phyloP scores from a whole-genome alignment of 768 basidiomycete species.

The Lactarius quietus region DNA sequence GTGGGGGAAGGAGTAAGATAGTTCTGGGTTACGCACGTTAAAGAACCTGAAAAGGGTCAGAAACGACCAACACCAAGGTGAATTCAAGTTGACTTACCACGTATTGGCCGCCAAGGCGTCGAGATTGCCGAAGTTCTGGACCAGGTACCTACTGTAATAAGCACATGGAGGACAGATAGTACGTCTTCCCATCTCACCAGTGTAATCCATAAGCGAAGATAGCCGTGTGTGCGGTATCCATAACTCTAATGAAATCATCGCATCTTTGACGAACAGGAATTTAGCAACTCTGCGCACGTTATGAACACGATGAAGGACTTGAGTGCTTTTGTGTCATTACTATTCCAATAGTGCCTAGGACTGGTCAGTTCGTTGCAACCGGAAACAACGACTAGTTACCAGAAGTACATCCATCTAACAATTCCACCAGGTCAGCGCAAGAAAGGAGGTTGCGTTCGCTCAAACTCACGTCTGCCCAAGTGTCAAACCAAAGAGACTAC shows the following conservation, averaged over 20 bases:
- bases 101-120: constrained; percentile 37
- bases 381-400: neutral
- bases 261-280: too few species aligned
- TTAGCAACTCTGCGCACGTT: neutral
- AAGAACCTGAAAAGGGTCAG: constrained; percentile 20
- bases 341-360: neutral
- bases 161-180: neutral
- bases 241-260: constrained; percentile 30
- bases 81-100: constrained; percentile 36
- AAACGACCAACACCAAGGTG: neutral
- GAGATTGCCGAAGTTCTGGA: constrained; percentile 42
- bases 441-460: neutral
- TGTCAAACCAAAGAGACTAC: constrained; percentile 3
- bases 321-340: neutral
- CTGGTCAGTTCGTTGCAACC: neutral
- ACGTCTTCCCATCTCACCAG: constrained; percentile 35
- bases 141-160: constrained; percentile 39
- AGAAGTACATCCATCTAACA: constrained; percentile 4
- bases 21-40: constrained; percentile 22
- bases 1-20: neutral
- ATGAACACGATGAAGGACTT: constrained; percentile 1
- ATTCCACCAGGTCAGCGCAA: neutral
- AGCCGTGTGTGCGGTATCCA: constrained; percentile 45
- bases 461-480: constrained; percentile 4
- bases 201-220: constrained; percentile 46